Percentiles rank a stretch among this genome's conserved stretches.
Conservation (phyloP, 768 basidiomycete genomes). For the Leccinum pellstonianum region DNA sequence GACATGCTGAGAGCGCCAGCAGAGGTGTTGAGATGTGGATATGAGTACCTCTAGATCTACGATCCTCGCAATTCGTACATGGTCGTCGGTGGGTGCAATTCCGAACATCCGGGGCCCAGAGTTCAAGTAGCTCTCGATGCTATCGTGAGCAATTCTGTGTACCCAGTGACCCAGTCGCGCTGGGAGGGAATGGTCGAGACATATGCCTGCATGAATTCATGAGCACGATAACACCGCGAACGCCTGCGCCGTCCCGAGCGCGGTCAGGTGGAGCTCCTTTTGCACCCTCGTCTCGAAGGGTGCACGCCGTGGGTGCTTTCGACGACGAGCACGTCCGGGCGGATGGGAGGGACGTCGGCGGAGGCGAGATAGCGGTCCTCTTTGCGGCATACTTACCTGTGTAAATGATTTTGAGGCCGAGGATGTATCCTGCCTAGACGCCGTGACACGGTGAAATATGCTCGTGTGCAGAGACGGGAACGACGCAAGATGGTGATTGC, state of each 20-base stretch:
- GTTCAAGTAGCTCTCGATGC: too few relatives aligned
- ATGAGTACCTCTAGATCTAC: too few relatives aligned
- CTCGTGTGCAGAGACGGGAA: constrained; percentile 87
- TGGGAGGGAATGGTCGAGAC: too few relatives aligned
- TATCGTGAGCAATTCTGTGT: constrained; percentile 52
- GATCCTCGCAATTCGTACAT: too few relatives aligned
- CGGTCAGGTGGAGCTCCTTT: constrained; percentile 92
- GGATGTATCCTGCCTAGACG: constrained; percentile 72
- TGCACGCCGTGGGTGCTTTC: constrained; percentile 98
- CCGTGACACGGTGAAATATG: constrained; percentile 88
- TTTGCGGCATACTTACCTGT: constrained; percentile 70
- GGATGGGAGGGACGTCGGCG: constrained; percentile 86
- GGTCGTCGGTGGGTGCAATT: too few relatives aligned
- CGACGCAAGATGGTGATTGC: constrained; percentile 69
- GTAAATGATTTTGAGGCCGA: constrained; percentile 90
- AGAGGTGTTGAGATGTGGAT: too few relatives aligned
- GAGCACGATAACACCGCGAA: too few relatives aligned
- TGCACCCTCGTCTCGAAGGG: constrained; percentile 78
- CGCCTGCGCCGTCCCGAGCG: constrained; percentile 78
- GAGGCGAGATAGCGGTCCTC: constrained; percentile 95
- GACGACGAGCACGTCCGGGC: constrained; percentile 92
- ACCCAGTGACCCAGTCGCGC: too few relatives aligned
- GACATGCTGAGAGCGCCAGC: too few relatives aligned
- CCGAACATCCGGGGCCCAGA: too few relatives aligned
- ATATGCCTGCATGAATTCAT: too few relatives aligned